Evolutionary conservation across 78 protist species (phyloP).

Genomic region (Bigelowiella natans): DNA sequence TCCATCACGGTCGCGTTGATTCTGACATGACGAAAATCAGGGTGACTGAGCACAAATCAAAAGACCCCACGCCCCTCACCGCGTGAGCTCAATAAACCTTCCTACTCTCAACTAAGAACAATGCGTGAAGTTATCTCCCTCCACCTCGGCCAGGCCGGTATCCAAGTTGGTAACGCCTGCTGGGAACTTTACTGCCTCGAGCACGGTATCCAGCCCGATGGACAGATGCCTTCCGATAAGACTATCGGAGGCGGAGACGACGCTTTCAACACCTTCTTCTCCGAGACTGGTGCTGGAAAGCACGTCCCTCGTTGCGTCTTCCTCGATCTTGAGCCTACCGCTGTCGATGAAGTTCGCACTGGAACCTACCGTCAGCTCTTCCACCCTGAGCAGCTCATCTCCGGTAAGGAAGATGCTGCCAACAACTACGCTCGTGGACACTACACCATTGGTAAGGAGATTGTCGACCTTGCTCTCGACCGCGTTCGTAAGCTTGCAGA

Average conservation of each 20-base stretch:
- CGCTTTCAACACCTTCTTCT: conserved; percentile 60
- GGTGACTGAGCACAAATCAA: no score
- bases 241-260: conserved; percentile 46
- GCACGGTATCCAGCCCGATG: conserved; percentile 83
- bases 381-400: conserved; percentile 93
- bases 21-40: no score
- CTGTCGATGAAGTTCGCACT: conserved; percentile 77
- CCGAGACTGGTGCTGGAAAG: conserved; percentile 64
- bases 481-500: conserved; percentile 87
- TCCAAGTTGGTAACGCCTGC: conserved; percentile 21
- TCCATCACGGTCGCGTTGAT: no score
- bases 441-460: conserved; percentile 14
- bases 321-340: conserved; percentile 85
- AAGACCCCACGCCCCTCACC: no score
- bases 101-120: not conserved
- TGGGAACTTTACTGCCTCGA: conserved; percentile 89
- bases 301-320: conserved; percentile 89
- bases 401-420: conserved; percentile 98
- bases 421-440: conserved; percentile 91
- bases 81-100: no score
- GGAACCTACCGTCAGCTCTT: conserved; percentile 74
- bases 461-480: conserved; percentile 58
- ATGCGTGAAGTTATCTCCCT: conserved; percentile 17
- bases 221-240: conserved; percentile 58
- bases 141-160: conserved; percentile 6